Conservation (phyloP, 257 asterid species). For the Nicotiana knightiana region DNA sequence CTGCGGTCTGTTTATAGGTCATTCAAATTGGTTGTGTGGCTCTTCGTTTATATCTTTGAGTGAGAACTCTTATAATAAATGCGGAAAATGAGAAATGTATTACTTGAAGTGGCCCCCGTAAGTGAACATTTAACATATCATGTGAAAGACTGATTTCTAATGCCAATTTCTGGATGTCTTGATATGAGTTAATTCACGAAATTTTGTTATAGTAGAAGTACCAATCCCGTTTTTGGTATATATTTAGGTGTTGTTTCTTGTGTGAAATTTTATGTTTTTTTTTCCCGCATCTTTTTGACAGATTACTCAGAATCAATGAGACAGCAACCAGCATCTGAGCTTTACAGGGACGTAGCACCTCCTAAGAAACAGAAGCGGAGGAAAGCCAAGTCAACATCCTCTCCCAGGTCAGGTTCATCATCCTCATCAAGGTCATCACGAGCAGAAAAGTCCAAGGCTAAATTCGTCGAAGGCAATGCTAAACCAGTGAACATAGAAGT, state of each 20-base stretch:
- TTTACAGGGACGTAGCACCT: conserved; percentile 30
- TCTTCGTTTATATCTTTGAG: neutral
- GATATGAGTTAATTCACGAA: neutral
- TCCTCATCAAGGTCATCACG: conserved; percentile 46
- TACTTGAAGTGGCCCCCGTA: neutral
- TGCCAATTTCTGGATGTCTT: neutral
- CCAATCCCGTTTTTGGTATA: neutral
- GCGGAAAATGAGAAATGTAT: neutral
- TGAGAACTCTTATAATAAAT: neutral
- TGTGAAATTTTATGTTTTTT: neutral
- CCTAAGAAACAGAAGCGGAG: conserved; percentile 54
- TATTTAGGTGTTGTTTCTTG: neutral
- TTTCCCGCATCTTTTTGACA: conserved; percentile 6
- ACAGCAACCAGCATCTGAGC: conserved; percentile 38
- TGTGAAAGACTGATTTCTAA: neutral
- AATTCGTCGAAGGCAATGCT: conserved; percentile 47
- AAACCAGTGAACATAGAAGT: conserved; percentile 54
- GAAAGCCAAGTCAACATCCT: conserved; percentile 47
- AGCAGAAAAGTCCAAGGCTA: conserved; percentile 39
- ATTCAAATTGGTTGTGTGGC: neutral
- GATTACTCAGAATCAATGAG: conserved; percentile 45
- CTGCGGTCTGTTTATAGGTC: neutral
- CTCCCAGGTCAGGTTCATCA: conserved; percentile 42
- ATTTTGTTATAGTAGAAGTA: neutral
- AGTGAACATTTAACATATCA: neutral